These are phyloP conservation scores for Takakia lepidozioides DNA, from an alignment of 225 moss, liverwort and hornwort genomes.

Conservation along the genomic window DNA sequence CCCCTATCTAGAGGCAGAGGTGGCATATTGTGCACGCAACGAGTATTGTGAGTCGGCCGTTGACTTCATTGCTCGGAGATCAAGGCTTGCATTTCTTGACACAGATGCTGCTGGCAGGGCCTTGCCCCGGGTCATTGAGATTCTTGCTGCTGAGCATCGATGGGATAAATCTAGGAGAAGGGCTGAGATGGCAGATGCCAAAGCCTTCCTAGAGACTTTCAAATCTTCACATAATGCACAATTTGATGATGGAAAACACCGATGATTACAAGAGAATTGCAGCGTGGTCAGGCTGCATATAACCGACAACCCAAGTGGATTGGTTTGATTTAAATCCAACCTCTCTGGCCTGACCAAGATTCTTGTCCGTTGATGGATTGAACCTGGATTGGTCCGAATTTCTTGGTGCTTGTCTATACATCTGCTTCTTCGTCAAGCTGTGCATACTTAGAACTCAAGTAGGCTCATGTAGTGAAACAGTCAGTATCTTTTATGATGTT, in stretches of 20 bases:
- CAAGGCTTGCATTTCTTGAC: conserved; percentile 84
- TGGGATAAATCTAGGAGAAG: conserved; percentile 80
- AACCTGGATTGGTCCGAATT: no score
- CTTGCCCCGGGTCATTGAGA: conserved; percentile 87
- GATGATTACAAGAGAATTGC: no score
- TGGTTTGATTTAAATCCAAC: no score
- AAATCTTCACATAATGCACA: conserved; percentile 75
- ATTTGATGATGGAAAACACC: conserved; percentile 91
- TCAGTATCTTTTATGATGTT: no score
- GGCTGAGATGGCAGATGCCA: conserved; percentile 62
- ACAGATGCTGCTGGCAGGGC: conserved; percentile 75
- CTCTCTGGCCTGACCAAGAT: no score
- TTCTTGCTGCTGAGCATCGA: conserved; percentile 79
- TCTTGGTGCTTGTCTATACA: no score
- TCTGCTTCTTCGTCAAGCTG: no score
- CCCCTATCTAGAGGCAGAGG: conserved; percentile 92
- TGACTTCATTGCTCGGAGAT: conserved; percentile 87
- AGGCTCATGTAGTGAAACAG: no score
- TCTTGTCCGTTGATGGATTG: no score
- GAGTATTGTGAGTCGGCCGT: conserved; percentile 98
- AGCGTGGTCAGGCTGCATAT: no score
- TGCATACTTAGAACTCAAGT: no score
- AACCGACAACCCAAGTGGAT: no score
- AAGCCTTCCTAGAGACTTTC: conserved; percentile 81
- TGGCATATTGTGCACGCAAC: conserved; percentile 93